phyloP scores from a whole-genome alignment of 75 land plant genomes.

The Pseudotsuga menziesii region DNA sequence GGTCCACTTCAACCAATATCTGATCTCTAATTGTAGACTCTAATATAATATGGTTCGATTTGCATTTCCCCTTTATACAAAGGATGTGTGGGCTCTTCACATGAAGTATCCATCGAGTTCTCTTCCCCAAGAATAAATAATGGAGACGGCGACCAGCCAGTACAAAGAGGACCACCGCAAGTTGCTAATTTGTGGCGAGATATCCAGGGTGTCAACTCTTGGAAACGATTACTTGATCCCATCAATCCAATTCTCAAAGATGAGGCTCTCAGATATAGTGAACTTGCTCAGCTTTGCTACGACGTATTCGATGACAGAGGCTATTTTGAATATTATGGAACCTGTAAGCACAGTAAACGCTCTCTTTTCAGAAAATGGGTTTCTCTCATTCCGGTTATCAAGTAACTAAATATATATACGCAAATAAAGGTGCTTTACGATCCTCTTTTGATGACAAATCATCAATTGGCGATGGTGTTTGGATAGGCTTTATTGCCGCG shows the following conservation, averaged over 20 bases:
- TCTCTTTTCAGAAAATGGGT: conserved; percentile 32
- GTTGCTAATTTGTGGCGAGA: conserved; percentile 39
- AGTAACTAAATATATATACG: conserved; percentile 73
- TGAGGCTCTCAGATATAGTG: conserved; percentile 68
- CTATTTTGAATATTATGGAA: conserved; percentile 48
- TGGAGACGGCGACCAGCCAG: no score
- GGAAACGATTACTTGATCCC: conserved; percentile 68
- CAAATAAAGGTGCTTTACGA: conserved; percentile 41
- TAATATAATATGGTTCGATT: no score
- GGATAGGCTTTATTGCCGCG: conserved; percentile 68
- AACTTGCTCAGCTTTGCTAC: conserved; percentile 57
- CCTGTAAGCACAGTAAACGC: conserved; percentile 44
- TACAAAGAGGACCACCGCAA: no score
- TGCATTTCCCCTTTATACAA: no score
- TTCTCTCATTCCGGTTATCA: conserved; percentile 47
- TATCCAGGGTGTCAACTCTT: conserved; percentile 57
- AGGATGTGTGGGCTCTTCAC: no score
- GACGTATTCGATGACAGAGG: conserved; percentile 65
- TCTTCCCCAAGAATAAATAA: no score
- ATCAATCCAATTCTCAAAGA: conserved; percentile 45
- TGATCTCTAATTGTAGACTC: no score
- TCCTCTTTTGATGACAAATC: conserved; percentile 15
- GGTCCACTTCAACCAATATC: no score
- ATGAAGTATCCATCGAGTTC: no score
- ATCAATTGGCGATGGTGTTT: conserved; percentile 22